Base-by-base conservation (phyloP, 140 eudicot species). In the Anethum foeniculum region DNA sequence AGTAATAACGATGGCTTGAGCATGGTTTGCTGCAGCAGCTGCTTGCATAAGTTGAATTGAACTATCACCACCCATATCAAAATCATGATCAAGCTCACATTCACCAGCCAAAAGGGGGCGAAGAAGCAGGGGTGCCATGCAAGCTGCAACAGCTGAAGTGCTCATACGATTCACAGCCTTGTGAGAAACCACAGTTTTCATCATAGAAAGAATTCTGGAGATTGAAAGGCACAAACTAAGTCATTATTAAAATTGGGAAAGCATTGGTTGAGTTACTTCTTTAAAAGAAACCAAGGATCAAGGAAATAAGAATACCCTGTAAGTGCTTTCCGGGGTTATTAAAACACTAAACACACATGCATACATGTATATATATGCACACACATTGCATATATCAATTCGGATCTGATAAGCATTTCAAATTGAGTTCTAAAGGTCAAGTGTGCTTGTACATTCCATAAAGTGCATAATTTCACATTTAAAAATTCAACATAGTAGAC, bases 1-100 rank as follows among this genome's bases (percentile, higher is more conserved):
- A 30, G 90, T 88, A 72, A 95, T 92, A 77, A 82, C 81, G 43
- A 95, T 95, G 79, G 97, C 97, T 85, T 95, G 99, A 83, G 99
- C 99, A 90, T 92, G 97, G 85, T 95, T 95, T 80, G 99, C 99
- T 38, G 99, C 99, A 80, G 99, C 99, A 56, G 99, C 99, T 58
- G 99, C 99, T 85, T 95, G 99, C 89, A 95, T 46, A 84, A 95
- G 97, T 82, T 95, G 99, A 60, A 82, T 81, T 75, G 99, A 92
- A 78, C 92, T 86, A 78, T 95, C 99, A 75, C 95, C 97, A 47
- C 89, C 96, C 83, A 90, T 83, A 81, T 90, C 97, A 62, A 91
- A 79, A 83, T 89, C 85, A 49, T 90, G 81, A 52, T 80, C 97
- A 51, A 95, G 91, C 34, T 95, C 99, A 86, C 97, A 94, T 28